Evolutionary conservation across 2,329 filamentous ascomycete genomes (phyloP).

Genomic region (Metarhizium robertsii): DNA sequence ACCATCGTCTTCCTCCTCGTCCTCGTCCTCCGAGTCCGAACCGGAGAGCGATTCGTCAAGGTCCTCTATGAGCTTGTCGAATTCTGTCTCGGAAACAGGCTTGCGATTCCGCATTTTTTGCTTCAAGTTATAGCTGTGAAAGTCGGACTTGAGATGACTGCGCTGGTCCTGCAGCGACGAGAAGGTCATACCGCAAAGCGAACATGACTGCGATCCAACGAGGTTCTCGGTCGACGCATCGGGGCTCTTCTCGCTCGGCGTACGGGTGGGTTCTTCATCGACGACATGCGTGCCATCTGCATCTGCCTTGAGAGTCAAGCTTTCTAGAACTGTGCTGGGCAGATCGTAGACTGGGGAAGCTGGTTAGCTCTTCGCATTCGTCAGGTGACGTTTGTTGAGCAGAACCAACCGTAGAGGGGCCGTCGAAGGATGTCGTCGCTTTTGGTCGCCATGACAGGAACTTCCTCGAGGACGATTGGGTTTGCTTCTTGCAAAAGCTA

Average conservation of each 20-base stretch:
- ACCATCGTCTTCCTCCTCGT: slow-evolving; percentile 49
- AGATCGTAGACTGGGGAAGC: slow-evolving; percentile 66
- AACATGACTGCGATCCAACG: slow-evolving; percentile 65
- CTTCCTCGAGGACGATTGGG: neutral
- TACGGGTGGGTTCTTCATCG: slow-evolving; percentile 13
- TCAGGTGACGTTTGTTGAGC: neutral
- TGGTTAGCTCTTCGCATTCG: slow-evolving; percentile 3
- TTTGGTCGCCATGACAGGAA: slow-evolving; percentile 8
- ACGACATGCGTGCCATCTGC: slow-evolving; percentile 15
- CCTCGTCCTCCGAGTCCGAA: slow-evolving; percentile 64
- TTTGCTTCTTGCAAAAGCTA: neutral
- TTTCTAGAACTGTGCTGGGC: slow-evolving; percentile 61
- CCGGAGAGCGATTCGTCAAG: slow-evolving; percentile 90
- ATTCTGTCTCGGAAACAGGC: slow-evolving; percentile 70
- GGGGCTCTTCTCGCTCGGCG: slow-evolving; percentile 14
- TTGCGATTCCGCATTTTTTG: slow-evolving; percentile 69
- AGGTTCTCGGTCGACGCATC: slow-evolving; percentile 22
- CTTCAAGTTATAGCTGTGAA: slow-evolving; percentile 92
- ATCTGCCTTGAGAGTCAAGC: slow-evolving; percentile 42
- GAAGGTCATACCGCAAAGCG: slow-evolving; percentile 68
- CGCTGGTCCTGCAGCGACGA: slow-evolving; percentile 69
- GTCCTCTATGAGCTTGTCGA: slow-evolving; percentile 75
- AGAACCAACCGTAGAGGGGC: slow-evolving; percentile 38
- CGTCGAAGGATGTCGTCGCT: slow-evolving; percentile 36
- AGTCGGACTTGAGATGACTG: slow-evolving; percentile 77